Evolutionary conservation across 768 basidiomycete genomes (phyloP).

Genomic region (Boletus rufocinnamomeus): DNA sequence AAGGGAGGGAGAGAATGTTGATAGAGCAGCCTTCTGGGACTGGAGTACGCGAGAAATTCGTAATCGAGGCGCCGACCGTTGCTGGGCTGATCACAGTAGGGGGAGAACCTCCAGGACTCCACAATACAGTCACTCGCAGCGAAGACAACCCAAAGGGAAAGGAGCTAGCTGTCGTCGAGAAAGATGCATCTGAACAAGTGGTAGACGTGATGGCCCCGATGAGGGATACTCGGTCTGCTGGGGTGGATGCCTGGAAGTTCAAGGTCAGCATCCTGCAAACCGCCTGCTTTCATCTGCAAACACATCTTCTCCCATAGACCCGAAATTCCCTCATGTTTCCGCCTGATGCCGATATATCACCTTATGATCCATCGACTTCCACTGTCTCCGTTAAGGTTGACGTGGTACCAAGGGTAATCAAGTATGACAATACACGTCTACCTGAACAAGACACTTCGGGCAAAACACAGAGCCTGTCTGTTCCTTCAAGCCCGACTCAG

Average conservation of each 20-base stretch:
- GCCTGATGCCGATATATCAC: slow-evolving; percentile 86
- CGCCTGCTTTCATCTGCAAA: slow-evolving; percentile 2
- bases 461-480: slow-evolving; percentile 46
- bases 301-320: slow-evolving; percentile 48
- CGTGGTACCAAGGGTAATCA: slow-evolving; percentile 63
- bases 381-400: slow-evolving; percentile 33
- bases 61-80: slow-evolving; percentile 59
- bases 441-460: slow-evolving; percentile 63
- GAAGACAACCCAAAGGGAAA: slow-evolving; percentile 28
- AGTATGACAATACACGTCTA: slow-evolving; percentile 80
- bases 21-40: slow-evolving; percentile 64
- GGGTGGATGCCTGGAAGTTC: slow-evolving; percentile 82
- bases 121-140: slow-evolving; percentile 23
- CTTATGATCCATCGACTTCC: slow-evolving; percentile 55
- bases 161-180: slow-evolving; percentile 24
- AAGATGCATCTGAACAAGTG: slow-evolving; percentile 32
- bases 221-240: slow-evolving; percentile 70
- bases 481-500: slow-evolving; percentile 85
- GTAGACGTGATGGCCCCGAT: slow-evolving; percentile 78
- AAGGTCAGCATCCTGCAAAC: slow-evolving; percentile 47
- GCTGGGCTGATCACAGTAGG: slow-evolving; percentile 53
- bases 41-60: slow-evolving; percentile 68
- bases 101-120: slow-evolving; percentile 15
- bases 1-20: slow-evolving; percentile 67
- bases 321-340: slow-evolving; percentile 95